Percentiles rank a stretch among this genome's conserved stretches.
phyloP scores from a whole-genome alignment of 225 moss, liverwort and hornwort species.

The Bryum argenteum region DNA sequence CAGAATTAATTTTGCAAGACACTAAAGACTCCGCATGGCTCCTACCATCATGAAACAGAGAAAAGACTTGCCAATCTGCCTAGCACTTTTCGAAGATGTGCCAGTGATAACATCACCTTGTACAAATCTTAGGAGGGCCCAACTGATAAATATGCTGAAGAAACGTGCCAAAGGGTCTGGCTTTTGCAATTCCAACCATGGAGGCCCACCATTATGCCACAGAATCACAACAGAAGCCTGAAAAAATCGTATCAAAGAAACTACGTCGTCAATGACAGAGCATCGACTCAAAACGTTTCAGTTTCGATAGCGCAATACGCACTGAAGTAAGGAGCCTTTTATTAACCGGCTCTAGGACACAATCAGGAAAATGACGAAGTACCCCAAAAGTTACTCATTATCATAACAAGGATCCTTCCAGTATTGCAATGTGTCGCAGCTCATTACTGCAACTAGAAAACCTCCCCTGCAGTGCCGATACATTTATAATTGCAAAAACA shows the following conservation, averaged over 20 bases:
- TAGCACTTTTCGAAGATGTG: slow-evolving; percentile 13
- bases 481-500: not conserved
- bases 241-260: slow-evolving; percentile 16
- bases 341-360: not conserved
- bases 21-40: not conserved
- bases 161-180: slow-evolving; percentile 74
- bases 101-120: slow-evolving; percentile 58
- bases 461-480: slow-evolving; percentile 9
- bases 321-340: slow-evolving; percentile 11
- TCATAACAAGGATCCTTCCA: slow-evolving; percentile 10
- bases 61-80: slow-evolving; percentile 10
- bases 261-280: slow-evolving; percentile 10
- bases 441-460: slow-evolving; percentile 4
- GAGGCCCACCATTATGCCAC: slow-evolving; percentile 67
- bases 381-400: not conserved
- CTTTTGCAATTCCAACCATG: slow-evolving; percentile 56
- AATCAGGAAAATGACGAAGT: slow-evolving; percentile 13
- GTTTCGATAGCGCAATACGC: not conserved
- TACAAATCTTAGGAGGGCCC: slow-evolving; percentile 72
- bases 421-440: not conserved
- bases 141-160: slow-evolving; percentile 84
- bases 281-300: not conserved
- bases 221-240: slow-evolving; percentile 76
- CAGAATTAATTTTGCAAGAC: not conserved
- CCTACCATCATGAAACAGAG: not conserved